These are phyloP conservation scores for Komagataella populi DNA, from an alignment of 805 yeast species.

Conservation along the genomic window DNA sequence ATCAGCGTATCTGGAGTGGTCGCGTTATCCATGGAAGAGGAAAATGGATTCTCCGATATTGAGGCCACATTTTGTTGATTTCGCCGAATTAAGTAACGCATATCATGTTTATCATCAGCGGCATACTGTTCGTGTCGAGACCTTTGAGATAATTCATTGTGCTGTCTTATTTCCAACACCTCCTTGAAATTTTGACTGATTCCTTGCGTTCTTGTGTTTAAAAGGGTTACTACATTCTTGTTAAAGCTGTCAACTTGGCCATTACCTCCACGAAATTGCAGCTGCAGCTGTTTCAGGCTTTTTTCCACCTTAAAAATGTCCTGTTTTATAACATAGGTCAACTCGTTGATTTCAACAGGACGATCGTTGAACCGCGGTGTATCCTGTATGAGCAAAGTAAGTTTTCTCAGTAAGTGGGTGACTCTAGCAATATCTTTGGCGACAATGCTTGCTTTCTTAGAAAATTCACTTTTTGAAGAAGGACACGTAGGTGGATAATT, in stretches of 20 bases:
- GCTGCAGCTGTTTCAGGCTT: conserved; percentile 48
- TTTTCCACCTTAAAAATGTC: conserved; percentile 75
- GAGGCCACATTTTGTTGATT: conserved; percentile 8
- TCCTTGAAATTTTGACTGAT: conserved; percentile 84
- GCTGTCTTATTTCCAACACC: conserved; percentile 81
- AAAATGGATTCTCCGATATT: conserved; percentile 22
- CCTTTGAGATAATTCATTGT: conserved; percentile 67
- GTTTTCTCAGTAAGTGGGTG: conserved; percentile 64
- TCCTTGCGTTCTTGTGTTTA: conserved; percentile 84
- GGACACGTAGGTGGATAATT: conserved; percentile 15
- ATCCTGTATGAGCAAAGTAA: conserved; percentile 33
- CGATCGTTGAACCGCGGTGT: background rate
- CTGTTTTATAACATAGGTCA: conserved; percentile 79
- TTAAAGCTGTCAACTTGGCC: conserved; percentile 59
- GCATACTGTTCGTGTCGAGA: conserved; percentile 77
- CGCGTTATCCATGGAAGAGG: conserved; percentile 10
- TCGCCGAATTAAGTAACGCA: conserved; percentile 5
- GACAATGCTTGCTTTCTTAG: conserved; percentile 58
- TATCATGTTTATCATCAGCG: conserved; percentile 27
- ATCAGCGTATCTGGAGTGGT: conserved; percentile 34
- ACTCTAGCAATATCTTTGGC: conserved; percentile 85
- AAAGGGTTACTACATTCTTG: conserved; percentile 72
- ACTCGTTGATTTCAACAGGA: conserved; percentile 86
- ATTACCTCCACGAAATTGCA: conserved; percentile 19
- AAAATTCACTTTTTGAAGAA: conserved; percentile 46